Base-by-base conservation (phyloP, 2,329 filamentous ascomycete genomes). In the Aureobasidium sp. region DNA sequence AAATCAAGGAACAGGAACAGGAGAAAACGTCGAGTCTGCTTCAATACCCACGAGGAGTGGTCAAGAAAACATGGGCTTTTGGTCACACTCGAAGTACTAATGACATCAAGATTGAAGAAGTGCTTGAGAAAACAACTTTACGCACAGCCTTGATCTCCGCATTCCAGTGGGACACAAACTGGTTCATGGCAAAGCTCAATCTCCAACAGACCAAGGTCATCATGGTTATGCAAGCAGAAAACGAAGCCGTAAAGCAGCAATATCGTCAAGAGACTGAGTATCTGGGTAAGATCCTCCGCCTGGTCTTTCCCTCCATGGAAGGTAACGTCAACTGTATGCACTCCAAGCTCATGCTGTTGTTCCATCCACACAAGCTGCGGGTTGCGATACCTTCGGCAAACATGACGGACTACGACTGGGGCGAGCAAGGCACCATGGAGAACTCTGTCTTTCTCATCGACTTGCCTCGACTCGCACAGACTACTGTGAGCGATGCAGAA, bases 381-480 rank as follows among this genome's bases (percentile, higher is more conserved):
- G 80, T 99, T 47, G 93, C 88, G 1, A 79, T 97, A 2, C 91
- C 94, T 0, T 93, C 88, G 3, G 94, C 91, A 1, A 99, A 99
- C 68, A 77, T 97, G 53, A 86, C 89, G 13, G 80, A 84, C 9
- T 91, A 89, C 68, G 93, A 99, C 71, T 97, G 94, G 92, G 93
- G 92, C 10, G 90, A 95, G 72, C 82, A 80, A 2, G 90, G 90
- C 1, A 75, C 86, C 2, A 89, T 96, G 86, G 92, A 97, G 74
- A 97, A 96, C 59, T 87, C 86, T 68, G 85, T 92, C 8, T 97
- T 96, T 71, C 71, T 97, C n/a, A 92, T 99, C 66, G 94, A 99
- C 71, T 82, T 97, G 9, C 93, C 94, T 7, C 80, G 83, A 44
- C 73, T 84, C 29, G 32, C 48, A 30, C 11, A 39, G 5, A 11